A percentile compares a stretch with the other conserved stretches of the same genome.
phyloP scores from a whole-genome alignment of 768 basidiomycete species.

The Austroboletus festivus region DNA sequence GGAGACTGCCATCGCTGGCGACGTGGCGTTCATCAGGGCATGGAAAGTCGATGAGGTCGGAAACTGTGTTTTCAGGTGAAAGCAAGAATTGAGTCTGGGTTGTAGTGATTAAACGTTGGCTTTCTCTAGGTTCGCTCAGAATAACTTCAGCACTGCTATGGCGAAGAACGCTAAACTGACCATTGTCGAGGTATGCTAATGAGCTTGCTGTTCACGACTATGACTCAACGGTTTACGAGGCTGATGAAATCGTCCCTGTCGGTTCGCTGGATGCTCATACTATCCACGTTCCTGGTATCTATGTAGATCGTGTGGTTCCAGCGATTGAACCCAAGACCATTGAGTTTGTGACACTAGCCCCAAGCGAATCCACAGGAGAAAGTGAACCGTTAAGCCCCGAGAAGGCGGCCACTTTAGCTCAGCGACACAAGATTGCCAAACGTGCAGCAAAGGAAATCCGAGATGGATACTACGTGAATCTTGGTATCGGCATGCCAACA shows the following conservation, averaged over 20 bases:
- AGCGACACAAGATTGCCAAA: slow-evolving; percentile 73
- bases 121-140: slow-evolving; percentile 65
- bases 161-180: slow-evolving; percentile 86
- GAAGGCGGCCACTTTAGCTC: slow-evolving; percentile 49
- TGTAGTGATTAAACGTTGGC: neutral
- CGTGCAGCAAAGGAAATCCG: slow-evolving; percentile 88
- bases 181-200: slow-evolving; percentile 71
- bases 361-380: slow-evolving; percentile 34
- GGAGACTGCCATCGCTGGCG: slow-evolving; percentile 76
- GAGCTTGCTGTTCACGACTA: slow-evolving; percentile 3
- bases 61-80: slow-evolving; percentile 84
- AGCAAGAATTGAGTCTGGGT: neutral
- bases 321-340: slow-evolving; percentile 76
- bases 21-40: slow-evolving; percentile 82
- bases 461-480: slow-evolving; percentile 84
- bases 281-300: slow-evolving; percentile 82
- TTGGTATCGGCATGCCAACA: slow-evolving; percentile 91
- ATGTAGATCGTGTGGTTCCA: slow-evolving; percentile 84
- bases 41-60: slow-evolving; percentile 93
- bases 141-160: slow-evolving; percentile 88
- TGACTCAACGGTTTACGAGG: slow-evolving; percentile 40
- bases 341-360: slow-evolving; percentile 69
- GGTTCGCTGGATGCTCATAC: slow-evolving; percentile 78
- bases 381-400: slow-evolving; percentile 40
- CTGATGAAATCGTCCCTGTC: slow-evolving; percentile 83